Percentiles rank a stretch among this genome's conserved stretches.
These are phyloP conservation scores for Silene latifolia DNA, from an alignment of 148 eudicot species.

Conservation along the genomic window DNA sequence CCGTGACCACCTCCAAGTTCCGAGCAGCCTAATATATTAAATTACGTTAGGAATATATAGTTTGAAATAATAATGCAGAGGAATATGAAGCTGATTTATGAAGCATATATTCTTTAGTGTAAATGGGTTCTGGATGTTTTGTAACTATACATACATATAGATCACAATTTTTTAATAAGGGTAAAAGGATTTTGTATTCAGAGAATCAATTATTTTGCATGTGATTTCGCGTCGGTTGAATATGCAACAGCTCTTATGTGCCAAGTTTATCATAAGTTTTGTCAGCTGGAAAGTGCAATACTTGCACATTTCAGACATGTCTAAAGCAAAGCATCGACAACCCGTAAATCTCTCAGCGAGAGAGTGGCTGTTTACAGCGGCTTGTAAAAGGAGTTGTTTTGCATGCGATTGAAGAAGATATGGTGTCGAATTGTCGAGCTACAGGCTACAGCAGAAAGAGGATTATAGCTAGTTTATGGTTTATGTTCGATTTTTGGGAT, in stretches of 20 bases:
- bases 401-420: not conserved
- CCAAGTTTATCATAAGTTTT: slow-evolving; percentile 15
- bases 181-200: slow-evolving; percentile 5
- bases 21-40: slow-evolving; percentile 16
- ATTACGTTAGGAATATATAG: slow-evolving; percentile 25
- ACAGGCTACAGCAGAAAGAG: not conserved
- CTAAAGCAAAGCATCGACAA: slow-evolving; percentile 1
- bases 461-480: not conserved
- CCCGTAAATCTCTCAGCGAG: not conserved
- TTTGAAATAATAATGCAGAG: slow-evolving; percentile 20
- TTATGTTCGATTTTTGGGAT: not conserved
- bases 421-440: not conserved
- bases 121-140: slow-evolving; percentile 28
- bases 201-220: slow-evolving; percentile 11
- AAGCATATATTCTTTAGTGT: slow-evolving; percentile 26
- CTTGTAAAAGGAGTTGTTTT: not conserved
- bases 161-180: slow-evolving; percentile 9
- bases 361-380: not conserved
- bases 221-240: slow-evolving; percentile 22
- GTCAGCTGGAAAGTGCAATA: not conserved
- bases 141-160: slow-evolving; percentile 29
- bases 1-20: slow-evolving; percentile 7
- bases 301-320: slow-evolving; percentile 2
- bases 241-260: slow-evolving; percentile 17
- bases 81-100: slow-evolving; percentile 20